Conservation (phyloP, 805 yeast genomes). For the Wickerhamiella allomyrinae region DNA sequence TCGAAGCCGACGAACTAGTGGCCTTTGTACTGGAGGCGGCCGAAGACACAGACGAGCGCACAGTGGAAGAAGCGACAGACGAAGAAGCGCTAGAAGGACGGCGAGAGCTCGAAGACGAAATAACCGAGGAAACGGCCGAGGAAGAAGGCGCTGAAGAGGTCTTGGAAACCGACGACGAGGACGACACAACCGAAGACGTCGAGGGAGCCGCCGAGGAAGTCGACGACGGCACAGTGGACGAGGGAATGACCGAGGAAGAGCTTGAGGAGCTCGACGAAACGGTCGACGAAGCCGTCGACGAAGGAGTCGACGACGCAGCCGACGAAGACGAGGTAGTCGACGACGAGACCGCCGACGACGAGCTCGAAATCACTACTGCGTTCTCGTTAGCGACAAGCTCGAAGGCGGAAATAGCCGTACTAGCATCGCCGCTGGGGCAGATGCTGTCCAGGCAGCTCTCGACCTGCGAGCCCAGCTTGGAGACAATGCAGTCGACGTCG, state of each 20-base stretch:
- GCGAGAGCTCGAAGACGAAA: neutral
- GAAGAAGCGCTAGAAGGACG: neutral
- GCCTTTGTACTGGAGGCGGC: no score
- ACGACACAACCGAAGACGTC: neutral
- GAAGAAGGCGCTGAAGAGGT: neutral
- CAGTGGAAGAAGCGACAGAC: neutral
- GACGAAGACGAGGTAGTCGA: conserved; percentile 3
- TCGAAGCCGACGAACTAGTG: neutral
- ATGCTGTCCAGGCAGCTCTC: conserved; percentile 46
- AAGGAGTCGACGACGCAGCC: conserved; percentile 5
- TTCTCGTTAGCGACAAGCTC: conserved; percentile 19
- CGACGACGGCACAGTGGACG: conserved; percentile 1
- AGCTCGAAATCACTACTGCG: conserved; percentile 7
- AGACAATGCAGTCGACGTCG: conserved; percentile 57
- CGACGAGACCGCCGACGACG: conserved; percentile 4
- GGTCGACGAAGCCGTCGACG: conserved; percentile 6
- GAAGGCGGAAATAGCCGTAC: conserved; percentile 47
- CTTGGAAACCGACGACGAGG: neutral
- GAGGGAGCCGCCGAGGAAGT: neutral
- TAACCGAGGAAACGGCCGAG: neutral
- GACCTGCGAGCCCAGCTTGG: conserved; percentile 37
- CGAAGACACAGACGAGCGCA: neutral
- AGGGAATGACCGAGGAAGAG: conserved; percentile 1
- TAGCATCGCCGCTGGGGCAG: conserved; percentile 54
- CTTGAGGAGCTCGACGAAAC: conserved; percentile 7